Evolutionary conservation across 73 alveolate genomes (phyloP), one percentile per base, ranked within the genome.

Genomic region (Urostyla sp.): DNA sequence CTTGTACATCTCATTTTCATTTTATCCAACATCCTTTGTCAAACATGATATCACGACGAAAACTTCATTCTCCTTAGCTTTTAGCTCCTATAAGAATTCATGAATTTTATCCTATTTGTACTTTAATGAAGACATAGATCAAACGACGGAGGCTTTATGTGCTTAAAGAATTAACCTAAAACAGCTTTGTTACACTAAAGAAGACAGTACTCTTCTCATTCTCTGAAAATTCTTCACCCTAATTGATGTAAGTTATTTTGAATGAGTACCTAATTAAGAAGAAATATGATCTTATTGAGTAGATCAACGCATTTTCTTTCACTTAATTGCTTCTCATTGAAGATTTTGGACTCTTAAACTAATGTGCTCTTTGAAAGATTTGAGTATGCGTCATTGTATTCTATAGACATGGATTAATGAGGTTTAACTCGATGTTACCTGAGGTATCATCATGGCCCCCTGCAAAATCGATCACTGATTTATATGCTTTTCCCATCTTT

Each of bases 31-130:
- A 82, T 94, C 99, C 35, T 90, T 94, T 11, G 93, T 80, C 44
- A 94, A 84, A 36, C 94, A 89, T 16, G 92, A 80, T 21, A 96
- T 92, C 50, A 90, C 92, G 54, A 94, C 90, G 85, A 94, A 94
- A 10, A 85, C 92, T 73, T 91, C 94, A 58, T 85, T 79, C 67
- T 94, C 97, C 74, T 92, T 75, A 74, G 95, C 95, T 54, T 88
- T 92, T 56, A 94, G 87, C 54, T 90, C 95, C 84, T 82, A 61
- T 26, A 87, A 80, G 56, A 87, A 80, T 61, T 78, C 73, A 87
- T 87, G 80, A 40, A 90, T 73, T 8, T 20, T 8, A n/a, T 11
- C 20, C 11, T 8, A 7, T 50, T 10, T 8, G 10, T 30, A 26
- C 85, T 30, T 81, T 81, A 37, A 81, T 81, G 61, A 81, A 81